Base-by-base conservation (phyloP, 106 monocot genomes). In the Acorus gramineus region DNA sequence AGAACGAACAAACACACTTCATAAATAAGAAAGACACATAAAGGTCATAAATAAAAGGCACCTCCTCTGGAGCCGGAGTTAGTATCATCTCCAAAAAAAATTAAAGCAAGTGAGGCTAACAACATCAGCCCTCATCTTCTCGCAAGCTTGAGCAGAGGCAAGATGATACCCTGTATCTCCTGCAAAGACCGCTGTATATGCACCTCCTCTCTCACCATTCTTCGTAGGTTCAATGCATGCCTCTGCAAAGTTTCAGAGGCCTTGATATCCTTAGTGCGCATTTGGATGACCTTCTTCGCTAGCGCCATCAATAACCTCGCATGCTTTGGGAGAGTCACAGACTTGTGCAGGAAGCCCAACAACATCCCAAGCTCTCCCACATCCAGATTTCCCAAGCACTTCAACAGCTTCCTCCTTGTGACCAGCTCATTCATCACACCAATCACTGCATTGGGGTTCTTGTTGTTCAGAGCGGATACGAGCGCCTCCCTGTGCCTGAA, bases 111-210 rank as follows among this genome's bases (percentile, higher is more conserved):
- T n/a, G n/a, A n/a, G n/a, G n/a, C n/a, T n/a, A n/a, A n/a, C n/a
- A n/a, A n/a, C n/a, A n/a, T n/a, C n/a, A n/a, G n/a, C n/a, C 52
- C 54, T 87, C 64, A 98, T 78, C 81, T 85, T 62, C 81, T 88
- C 59, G 87, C 79, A 69, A 98, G 74, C 43, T 65, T 77, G 65
- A 91, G 78, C 61, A 98, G 67, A 55, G 96, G 91, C 1, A 86
- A 96, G 43, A 96, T 80, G 80, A 96, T 91, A 47, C 96, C 90
- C 70, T 98, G 86, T 71, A 98, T 83, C 67, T 91, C 87, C 67
- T 73, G 85, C 85, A 98, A 65, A 0, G 81, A 74, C 1, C 62
- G 77, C 60, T 98, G 96, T 72, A 91, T 70, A 70, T 77, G 64
- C 9, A 98, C 74, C 72, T 91, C 91, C 61, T 98, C 87, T 4